phyloP scores from a whole-genome alignment of 306 rosid genomes.

The Inga oerstediana region DNA sequence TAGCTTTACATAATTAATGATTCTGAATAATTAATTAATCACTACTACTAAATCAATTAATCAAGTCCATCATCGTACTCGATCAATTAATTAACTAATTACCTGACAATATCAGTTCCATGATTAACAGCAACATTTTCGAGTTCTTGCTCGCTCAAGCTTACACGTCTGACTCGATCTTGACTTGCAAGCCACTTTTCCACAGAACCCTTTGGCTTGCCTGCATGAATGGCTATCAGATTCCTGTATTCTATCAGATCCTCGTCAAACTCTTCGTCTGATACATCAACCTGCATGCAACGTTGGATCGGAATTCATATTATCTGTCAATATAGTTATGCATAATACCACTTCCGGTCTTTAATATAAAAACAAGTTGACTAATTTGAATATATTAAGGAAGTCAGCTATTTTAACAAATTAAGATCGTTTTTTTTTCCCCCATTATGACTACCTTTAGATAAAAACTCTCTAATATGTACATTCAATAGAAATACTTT shows the following conservation, averaged over 20 bases:
- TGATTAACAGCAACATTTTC: constrained; percentile 39
- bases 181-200: constrained; percentile 35
- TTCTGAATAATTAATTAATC: not conserved
- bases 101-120: constrained; percentile 70
- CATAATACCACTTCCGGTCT: too few relatives aligned
- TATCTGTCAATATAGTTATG: too few relatives aligned
- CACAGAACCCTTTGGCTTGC: constrained; percentile 63
- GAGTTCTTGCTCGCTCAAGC: constrained; percentile 87
- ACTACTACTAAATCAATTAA: too few relatives aligned
- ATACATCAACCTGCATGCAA: constrained; percentile 7
- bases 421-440: too few relatives aligned
- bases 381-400: too few relatives aligned
- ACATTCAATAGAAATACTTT: too few relatives aligned
- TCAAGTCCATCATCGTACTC: not conserved
- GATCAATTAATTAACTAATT: not conserved
- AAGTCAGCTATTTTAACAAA: too few relatives aligned
- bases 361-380: too few relatives aligned
- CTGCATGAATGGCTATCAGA: constrained; percentile 84
- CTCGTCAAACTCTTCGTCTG: constrained; percentile 40
- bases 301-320: too few relatives aligned
- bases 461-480: too few relatives aligned
- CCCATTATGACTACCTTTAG: too few relatives aligned
- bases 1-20: too few relatives aligned
- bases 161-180: constrained; percentile 60
- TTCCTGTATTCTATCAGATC: constrained; percentile 47